Percentiles rank a stretch among this genome's conserved stretches.
phyloP scores from a whole-genome alignment of 1,139 yeast species.

The Hemisphaericaspora xylofermentans region DNA sequence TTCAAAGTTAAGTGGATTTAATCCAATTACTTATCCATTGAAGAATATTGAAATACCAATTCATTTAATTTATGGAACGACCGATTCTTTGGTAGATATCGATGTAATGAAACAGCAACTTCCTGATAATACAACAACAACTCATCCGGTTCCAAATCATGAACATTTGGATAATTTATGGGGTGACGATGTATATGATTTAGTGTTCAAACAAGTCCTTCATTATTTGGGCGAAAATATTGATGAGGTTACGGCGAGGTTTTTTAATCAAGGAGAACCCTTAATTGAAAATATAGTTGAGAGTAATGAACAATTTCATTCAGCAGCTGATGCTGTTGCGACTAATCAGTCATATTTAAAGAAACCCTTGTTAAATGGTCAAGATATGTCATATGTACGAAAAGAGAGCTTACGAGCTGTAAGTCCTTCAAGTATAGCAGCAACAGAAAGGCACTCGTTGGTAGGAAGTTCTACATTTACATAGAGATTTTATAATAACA shows the following conservation, averaged over 20 bases:
- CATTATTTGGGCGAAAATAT: conserved; percentile 30
- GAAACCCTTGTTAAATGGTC: neutral
- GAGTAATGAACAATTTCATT: conserved; percentile 5
- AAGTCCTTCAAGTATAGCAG: neutral
- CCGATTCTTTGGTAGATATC: conserved; percentile 84
- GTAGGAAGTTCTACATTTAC: neutral
- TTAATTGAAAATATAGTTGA: conserved; percentile 14
- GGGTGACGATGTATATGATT: conserved; percentile 66
- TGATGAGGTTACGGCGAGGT: conserved; percentile 11
- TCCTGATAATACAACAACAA: conserved; percentile 32
- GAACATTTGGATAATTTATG: conserved; percentile 90
- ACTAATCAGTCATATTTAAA: conserved; percentile 12
- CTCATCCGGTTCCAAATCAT: conserved; percentile 55
- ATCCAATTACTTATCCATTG: conserved; percentile 44
- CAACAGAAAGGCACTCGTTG: neutral
- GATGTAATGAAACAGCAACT: conserved; percentile 65
- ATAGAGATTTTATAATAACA: neutral
- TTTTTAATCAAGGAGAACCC: conserved; percentile 8
- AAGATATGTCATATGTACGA: neutral
- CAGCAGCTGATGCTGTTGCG: conserved; percentile 2
- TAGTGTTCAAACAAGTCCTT: conserved; percentile 49
- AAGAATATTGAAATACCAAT: conserved; percentile 68
- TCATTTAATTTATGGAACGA: conserved; percentile 72
- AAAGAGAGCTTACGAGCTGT: neutral
- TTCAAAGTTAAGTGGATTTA: conserved; percentile 36